These are phyloP conservation scores for Carex cristatella DNA, from an alignment of 176 grass and related monocot species.

Conservation along the genomic window DNA sequence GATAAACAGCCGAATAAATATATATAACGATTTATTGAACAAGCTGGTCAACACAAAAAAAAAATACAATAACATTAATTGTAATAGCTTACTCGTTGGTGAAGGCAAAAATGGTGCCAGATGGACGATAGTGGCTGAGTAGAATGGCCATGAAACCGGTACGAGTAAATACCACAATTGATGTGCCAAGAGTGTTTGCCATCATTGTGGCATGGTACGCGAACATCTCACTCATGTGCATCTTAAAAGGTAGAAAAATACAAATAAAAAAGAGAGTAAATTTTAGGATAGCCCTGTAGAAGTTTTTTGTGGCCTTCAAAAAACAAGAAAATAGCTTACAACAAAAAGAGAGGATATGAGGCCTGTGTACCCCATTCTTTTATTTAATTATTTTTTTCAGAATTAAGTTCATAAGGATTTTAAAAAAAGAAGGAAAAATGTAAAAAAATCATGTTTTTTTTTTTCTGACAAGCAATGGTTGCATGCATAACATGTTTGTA, in stretches of 20 bases:
- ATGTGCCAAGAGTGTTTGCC: constrained; percentile 89
- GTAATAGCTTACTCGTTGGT: constrained; percentile 75
- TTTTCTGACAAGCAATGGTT: neutral
- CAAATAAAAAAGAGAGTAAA: neutral
- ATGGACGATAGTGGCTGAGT: constrained; percentile 86
- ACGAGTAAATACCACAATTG: constrained; percentile 97
- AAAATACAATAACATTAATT: neutral
- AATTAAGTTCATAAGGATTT: neutral
- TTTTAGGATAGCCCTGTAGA: neutral
- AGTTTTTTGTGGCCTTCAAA: neutral
- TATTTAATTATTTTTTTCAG: neutral
- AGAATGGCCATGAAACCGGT: constrained; percentile 94
- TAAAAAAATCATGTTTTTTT: neutral
- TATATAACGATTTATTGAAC: neutral
- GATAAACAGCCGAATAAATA: constrained; percentile 2
- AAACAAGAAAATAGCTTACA: neutral
- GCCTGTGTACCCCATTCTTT: neutral
- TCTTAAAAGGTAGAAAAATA: constrained; percentile 31
- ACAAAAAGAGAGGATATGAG: no score
- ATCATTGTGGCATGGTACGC: constrained; percentile 98
- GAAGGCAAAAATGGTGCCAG: constrained; percentile 98
- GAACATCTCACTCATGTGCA: constrained; percentile 97
- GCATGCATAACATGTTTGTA: neutral
- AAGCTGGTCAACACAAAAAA: neutral
- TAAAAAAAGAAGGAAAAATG: neutral